Percentiles rank a stretch among this genome's conserved stretches.
phyloP scores from a whole-genome alignment of 2,329 filamentous ascomycete genomes.

The Aspergillus sp. region DNA sequence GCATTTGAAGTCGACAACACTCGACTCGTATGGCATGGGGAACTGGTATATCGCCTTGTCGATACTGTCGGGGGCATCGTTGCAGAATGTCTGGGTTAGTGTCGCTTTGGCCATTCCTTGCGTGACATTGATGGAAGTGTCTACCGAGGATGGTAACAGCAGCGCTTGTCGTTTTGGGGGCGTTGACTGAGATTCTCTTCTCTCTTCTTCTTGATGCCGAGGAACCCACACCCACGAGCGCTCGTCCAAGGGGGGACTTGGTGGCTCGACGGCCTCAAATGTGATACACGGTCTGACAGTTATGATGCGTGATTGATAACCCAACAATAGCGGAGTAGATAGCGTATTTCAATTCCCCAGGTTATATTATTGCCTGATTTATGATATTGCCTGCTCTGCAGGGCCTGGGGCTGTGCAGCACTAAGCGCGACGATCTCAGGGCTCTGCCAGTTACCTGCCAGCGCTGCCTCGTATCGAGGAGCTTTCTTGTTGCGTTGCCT shows the following conservation, averaged over 20 bases:
- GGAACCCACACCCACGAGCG: not conserved
- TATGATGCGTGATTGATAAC: not conserved
- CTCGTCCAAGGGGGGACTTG: not conserved
- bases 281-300: not conserved
- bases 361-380: not conserved
- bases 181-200: no score
- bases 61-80: not conserved
- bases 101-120: not conserved
- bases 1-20: not conserved
- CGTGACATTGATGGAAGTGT: not conserved
- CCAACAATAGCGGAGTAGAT: not conserved
- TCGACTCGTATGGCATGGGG: not conserved
- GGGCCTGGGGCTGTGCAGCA: no score
- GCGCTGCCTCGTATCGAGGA: no score
- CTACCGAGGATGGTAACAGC: not conserved
- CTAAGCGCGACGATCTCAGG: no score
- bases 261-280: not conserved
- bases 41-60: slow-evolving; percentile 1
- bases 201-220: not conserved
- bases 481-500: no score
- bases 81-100: not conserved
- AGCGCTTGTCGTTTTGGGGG: not conserved
- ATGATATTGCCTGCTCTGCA: no score
- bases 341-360: not conserved
- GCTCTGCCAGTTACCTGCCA: no score